Base-by-base conservation (phyloP, 1,284 basidiomycete genomes). In the Rugiboletus extremiorientalis region DNA sequence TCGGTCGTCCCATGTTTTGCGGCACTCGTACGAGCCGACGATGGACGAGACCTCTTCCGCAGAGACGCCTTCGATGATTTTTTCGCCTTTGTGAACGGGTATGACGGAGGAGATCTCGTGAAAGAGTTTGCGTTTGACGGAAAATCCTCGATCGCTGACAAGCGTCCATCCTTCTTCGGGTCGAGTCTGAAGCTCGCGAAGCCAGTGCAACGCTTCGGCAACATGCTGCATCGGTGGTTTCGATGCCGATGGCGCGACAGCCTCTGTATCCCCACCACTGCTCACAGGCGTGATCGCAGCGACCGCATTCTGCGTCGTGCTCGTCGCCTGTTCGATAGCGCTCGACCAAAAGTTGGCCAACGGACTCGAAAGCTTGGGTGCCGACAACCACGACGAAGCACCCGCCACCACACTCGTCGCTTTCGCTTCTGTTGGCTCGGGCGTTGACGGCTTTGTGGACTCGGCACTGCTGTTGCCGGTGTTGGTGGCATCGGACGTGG, bases 31-130 rank as follows among this genome's bases (percentile, higher is more conserved):
- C 55, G 90, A 86, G 9, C 83, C 81, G 25, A 95, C 79, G 16
- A 92, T 80, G 1, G 86, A 80, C 0, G 85, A 88, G 18, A 97
- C 78, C 68, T 99, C 96, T 66, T 98, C 96, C 0, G 96, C 96
- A 0, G 94, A 92, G 12, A 97, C 84, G 3, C 96, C 96, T 70
- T 98, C 91, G 47, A 99, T 89, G 59, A 99, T 93, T 72, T 94
- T 92, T 69, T 92, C 89, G 0, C 92, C 94, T 59, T 89, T 89
- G 69, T 96, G 91, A 6, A 98, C 86, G 0, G 93, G 91, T 46
- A 97, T 85, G 43, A 84, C 80, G 11, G 88, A 80, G 11, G 94
- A 97, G 18, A 98, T 84, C 52, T 91, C 86, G 4, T 88, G 79
- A 14, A 88, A 85, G 20, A 88, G 71, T 65, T 91, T 91, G 61